Evolutionary conservation across 495 filamentous ascomycete genomes (phyloP).

Genomic region (Pyronema omphalodes): DNA sequence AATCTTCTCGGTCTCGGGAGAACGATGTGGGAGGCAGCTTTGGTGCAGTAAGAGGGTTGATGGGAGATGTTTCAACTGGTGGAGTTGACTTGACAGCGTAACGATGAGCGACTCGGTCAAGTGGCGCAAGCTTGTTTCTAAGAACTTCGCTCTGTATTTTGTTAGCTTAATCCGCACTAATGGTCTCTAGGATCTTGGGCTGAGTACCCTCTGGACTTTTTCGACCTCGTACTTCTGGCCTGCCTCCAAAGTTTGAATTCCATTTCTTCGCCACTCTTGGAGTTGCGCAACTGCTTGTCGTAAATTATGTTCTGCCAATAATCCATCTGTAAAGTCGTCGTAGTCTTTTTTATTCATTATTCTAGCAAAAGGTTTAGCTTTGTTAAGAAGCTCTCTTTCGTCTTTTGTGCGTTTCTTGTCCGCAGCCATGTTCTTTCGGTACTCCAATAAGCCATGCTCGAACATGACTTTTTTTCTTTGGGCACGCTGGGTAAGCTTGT

Average conservation of each 20-base stretch:
- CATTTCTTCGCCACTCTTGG: constrained; percentile 79
- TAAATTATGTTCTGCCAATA: constrained; percentile 79
- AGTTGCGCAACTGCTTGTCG: constrained; percentile 77
- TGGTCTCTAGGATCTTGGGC: neutral
- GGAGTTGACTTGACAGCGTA: constrained; percentile 22
- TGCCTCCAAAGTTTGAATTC: constrained; percentile 61
- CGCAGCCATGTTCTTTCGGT: constrained; percentile 62
- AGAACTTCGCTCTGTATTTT: constrained; percentile 15
- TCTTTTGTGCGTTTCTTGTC: constrained; percentile 97
- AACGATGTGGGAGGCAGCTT: constrained; percentile 19
- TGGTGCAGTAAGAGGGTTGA: constrained; percentile 20
- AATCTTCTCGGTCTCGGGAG: constrained; percentile 9
- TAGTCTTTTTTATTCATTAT: constrained; percentile 94
- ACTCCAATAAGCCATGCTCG: constrained; percentile 82
- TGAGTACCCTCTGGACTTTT: constrained; percentile 47
- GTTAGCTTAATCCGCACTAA: neutral
- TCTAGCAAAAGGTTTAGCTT: constrained; percentile 84
- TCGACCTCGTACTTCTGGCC: constrained; percentile 93
- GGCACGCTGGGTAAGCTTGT: constrained; percentile 72
- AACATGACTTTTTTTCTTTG: constrained; percentile 94
- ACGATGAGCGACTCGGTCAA: constrained; percentile 21
- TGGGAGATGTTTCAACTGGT: constrained; percentile 22
- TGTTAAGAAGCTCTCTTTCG: constrained; percentile 73
- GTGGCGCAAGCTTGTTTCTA: constrained; percentile 18
- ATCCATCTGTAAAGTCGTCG: constrained; percentile 58